Conservation (phyloP, 2,329 filamentous ascomycete genomes). For the Plectosphaerella plurivora region DNA sequence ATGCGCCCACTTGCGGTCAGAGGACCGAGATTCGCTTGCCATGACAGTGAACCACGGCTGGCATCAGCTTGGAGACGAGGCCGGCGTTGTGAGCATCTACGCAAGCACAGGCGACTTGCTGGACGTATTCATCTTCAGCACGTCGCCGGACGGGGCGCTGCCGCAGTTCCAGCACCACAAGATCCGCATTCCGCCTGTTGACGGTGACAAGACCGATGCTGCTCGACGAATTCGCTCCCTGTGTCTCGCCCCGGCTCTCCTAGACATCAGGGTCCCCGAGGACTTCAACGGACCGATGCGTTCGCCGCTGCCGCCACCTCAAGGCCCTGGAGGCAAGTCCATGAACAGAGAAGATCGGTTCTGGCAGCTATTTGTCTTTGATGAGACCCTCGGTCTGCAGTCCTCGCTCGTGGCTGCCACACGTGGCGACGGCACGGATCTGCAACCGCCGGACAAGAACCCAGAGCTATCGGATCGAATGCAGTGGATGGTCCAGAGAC, state of each 20-base stretch:
- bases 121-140: constrained; percentile 28
- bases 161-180: constrained; percentile 33
- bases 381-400: constrained; percentile 5
- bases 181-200: not conserved
- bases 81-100: constrained; percentile 26
- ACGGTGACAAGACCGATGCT: not conserved
- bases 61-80: constrained; percentile 3
- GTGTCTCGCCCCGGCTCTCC: constrained; percentile 5
- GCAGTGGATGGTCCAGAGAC: constrained; percentile 2
- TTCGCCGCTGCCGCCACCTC: no score
- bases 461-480: constrained; percentile 4
- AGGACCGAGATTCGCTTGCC: constrained; percentile 30
- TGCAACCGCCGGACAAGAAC: constrained; percentile 7
- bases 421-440: not conserved
- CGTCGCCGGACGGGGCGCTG: constrained; percentile 15
- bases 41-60: constrained; percentile 28
- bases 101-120: constrained; percentile 25
- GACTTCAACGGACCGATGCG: no score
- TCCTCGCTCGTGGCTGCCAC: constrained; percentile 8
- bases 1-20: constrained; percentile 37
- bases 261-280: not conserved
- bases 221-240: constrained; percentile 5
- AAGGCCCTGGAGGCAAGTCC: constrained; percentile 4
- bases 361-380: constrained; percentile 10
- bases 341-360: constrained; percentile 4